phyloP scores from a whole-genome alignment of 2,329 filamentous ascomycete genomes.

The Calonectria hongkongensis region DNA sequence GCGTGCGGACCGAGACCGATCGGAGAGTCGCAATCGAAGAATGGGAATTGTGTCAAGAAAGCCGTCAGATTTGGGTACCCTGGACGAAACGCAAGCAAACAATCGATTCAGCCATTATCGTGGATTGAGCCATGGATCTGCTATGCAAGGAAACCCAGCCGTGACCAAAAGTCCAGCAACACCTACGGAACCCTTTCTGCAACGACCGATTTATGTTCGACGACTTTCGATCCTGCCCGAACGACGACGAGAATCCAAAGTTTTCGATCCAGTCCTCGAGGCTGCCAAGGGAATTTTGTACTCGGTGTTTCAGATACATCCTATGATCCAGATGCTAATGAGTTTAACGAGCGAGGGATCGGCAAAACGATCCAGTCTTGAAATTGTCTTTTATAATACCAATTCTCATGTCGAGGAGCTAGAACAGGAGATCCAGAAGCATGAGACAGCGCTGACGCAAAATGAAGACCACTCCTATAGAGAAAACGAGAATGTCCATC shows the following conservation, averaged over 20 bases:
- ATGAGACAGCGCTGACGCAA: slow-evolving; percentile 69
- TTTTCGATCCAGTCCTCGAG: slow-evolving; percentile 77
- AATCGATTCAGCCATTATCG: slow-evolving; percentile 81
- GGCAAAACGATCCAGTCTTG: slow-evolving; percentile 77
- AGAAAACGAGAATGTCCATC: slow-evolving; percentile 78
- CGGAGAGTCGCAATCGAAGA: slow-evolving; percentile 75
- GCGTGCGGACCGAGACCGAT: slow-evolving; percentile 72
- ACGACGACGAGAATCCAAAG: slow-evolving; percentile 76
- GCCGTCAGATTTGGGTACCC: slow-evolving; percentile 75
- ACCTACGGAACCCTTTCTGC: slow-evolving; percentile 74
- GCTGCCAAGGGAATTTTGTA: slow-evolving; percentile 80
- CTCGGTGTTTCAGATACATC: slow-evolving; percentile 80
- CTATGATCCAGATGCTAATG: slow-evolving; percentile 80
- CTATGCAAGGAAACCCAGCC: slow-evolving; percentile 74
- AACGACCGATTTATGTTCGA: slow-evolving; percentile 78
- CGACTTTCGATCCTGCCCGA: slow-evolving; percentile 79
- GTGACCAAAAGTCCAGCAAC: slow-evolving; percentile 73
- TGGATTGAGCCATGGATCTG: slow-evolving; percentile 80
- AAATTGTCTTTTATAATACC: slow-evolving; percentile 81
- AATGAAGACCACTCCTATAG: slow-evolving; percentile 69
- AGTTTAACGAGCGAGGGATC: slow-evolving; percentile 77
- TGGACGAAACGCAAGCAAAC: slow-evolving; percentile 77
- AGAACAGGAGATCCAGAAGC: slow-evolving; percentile 78
- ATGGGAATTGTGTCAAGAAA: slow-evolving; percentile 79
- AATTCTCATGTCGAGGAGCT: slow-evolving; percentile 80